Evolutionary conservation across 176 grass and related monocot species (phyloP).

Genomic region (Phragmites australis): DNA sequence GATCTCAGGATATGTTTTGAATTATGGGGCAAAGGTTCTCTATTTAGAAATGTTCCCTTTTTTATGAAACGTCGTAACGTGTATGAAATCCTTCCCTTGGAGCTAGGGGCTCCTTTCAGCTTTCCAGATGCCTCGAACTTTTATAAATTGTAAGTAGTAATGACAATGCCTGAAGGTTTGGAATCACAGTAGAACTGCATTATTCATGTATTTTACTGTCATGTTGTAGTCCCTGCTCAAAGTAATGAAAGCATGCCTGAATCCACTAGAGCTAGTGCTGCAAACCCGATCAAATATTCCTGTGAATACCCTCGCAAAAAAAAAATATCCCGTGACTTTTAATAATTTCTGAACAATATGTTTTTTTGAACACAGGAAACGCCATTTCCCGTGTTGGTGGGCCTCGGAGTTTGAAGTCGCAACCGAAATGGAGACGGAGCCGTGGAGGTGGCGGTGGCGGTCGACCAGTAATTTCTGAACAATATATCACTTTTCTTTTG

Average conservation of each 20-base stretch:
- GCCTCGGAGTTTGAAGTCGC: too few relatives aligned
- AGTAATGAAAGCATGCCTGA: background rate
- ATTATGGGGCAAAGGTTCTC: background rate
- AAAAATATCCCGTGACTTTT: background rate
- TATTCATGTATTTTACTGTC: background rate
- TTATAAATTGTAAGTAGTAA: background rate
- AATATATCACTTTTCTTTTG: background rate
- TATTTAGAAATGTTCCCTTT: conserved; percentile 9
- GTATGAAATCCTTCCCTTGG: background rate
- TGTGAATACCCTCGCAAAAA: too few relatives aligned
- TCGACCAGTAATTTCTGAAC: background rate
- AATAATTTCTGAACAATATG: background rate
- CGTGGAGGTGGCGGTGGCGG: too few relatives aligned
- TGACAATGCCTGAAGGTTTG: background rate
- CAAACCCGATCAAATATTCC: conserved; percentile 22
- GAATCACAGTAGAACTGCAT: background rate
- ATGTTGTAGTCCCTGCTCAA: background rate
- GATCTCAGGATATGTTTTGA: conserved; percentile 11
- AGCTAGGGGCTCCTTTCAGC: background rate
- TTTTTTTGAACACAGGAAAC: too few relatives aligned
- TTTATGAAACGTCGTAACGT: background rate
- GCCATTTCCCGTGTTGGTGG: too few relatives aligned
- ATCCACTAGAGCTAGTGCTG: background rate
- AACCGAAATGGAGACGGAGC: too few relatives aligned
- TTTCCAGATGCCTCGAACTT: conserved; percentile 8